phyloP scores from a whole-genome alignment of 2,329 filamentous ascomycete genomes.

The Aureobasidium sp. region DNA sequence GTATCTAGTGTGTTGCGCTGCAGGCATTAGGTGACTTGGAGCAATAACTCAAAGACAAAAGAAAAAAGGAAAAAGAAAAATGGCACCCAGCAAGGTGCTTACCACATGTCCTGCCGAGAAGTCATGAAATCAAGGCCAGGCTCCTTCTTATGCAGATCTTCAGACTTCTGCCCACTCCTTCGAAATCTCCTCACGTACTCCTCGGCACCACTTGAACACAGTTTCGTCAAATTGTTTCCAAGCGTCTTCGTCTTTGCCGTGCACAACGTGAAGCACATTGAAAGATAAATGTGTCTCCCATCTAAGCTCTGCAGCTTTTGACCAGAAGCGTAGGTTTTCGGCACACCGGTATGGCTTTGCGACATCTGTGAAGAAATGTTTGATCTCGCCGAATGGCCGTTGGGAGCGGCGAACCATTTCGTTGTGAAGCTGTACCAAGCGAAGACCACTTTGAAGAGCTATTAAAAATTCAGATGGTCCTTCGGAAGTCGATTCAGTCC shows the following conservation, averaged over 20 bases:
- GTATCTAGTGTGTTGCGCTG: slow-evolving; percentile 14
- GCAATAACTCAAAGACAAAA: background rate
- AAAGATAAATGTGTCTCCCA: slow-evolving; percentile 82
- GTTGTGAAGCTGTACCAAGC: slow-evolving; percentile 84
- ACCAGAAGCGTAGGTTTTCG: slow-evolving; percentile 92
- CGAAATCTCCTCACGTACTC: slow-evolving; percentile 75
- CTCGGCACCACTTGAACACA: slow-evolving; percentile 73
- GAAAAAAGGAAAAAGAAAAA: slow-evolving; percentile 1
- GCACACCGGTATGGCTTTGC: slow-evolving; percentile 89
- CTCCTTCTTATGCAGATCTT: slow-evolving; percentile 1
- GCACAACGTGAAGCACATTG: slow-evolving; percentile 80
- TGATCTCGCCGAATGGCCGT: slow-evolving; percentile 82
- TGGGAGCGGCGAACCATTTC: slow-evolving; percentile 76
- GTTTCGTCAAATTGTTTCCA: slow-evolving; percentile 82
- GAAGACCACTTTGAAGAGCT: slow-evolving; percentile 68
- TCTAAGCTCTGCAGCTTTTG: slow-evolving; percentile 87
- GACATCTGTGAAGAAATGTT: slow-evolving; percentile 83
- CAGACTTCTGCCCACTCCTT: slow-evolving; percentile 53
- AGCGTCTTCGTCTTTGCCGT: slow-evolving; percentile 59
- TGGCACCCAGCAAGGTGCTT: background rate
- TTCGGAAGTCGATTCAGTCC: slow-evolving; percentile 51
- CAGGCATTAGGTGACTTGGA: slow-evolving; percentile 8
- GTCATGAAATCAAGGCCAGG: background rate
- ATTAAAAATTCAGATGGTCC: slow-evolving; percentile 65
- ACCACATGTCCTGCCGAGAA: background rate